Evolutionary conservation across 108 stramenopile species (phyloP), one percentile per base, ranked within the genome.

Genomic region (Cylindrotheca fusiformis): DNA sequence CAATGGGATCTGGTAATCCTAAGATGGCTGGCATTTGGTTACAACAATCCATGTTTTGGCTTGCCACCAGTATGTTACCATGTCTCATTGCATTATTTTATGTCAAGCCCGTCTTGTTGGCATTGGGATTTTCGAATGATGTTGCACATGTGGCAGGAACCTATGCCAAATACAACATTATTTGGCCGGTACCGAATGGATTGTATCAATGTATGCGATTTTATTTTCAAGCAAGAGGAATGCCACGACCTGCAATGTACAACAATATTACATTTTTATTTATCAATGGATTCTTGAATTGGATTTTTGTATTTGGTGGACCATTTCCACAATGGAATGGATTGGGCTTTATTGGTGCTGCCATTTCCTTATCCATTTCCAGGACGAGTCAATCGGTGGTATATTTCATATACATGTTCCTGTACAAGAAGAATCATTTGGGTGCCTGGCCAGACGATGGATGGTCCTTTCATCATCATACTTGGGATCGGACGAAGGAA

Each of bases 21-120:
- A 72, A 76, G 58, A 64, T 83, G 70, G 82, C 82, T 17, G 82
- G 82, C 0, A 72, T 83, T 29, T 83, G 68, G 63, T 44, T 83
- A 3, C 82, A 83, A 48, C 71, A 72, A 41, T 51, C 47, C 55
- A 72, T 72, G 67, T 76, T 80, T 50, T 75, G 74, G 74, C 52
- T 80, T 23, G 31, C 65, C 30, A 27, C 59, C 20, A 68, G 69
- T 47, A 79, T 79, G 78, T 48, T 75, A 14, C 78, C 78, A 32
- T 79, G 68, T 66, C 51, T 79, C 48, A 50, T 75, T 0, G 73
- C 63, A 33, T 63, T 65, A 21, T 75, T 79, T 30, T 75, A 75
- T 30, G 78, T 79, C 1, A 65, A 79, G 55, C 69, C 63, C 20
- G 59, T 74, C 21, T 36, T 79, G 23, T 17, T 21, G 4, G 3